These are phyloP conservation scores for Gigaspora rosea DNA, from an alignment of 192 early-diverging fungal genomes.

Conservation along the genomic window DNA sequence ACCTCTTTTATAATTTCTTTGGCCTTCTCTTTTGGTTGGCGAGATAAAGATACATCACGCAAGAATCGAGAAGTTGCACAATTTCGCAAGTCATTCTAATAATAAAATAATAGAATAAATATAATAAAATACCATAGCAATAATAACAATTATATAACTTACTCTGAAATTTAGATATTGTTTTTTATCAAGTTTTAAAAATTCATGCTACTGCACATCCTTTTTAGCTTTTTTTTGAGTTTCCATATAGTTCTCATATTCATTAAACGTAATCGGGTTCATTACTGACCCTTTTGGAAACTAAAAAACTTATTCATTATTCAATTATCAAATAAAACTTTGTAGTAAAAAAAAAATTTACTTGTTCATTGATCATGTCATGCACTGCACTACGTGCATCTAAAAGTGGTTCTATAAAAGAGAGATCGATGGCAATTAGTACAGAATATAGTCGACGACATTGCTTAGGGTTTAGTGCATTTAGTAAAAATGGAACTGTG, in stretches of 20 bases:
- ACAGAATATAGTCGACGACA: too few relatives aligned
- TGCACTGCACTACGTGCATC: too few relatives aligned
- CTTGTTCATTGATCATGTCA: too few relatives aligned
- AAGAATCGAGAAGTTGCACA: neutral
- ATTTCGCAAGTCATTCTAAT: neutral
- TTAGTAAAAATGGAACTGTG: too few relatives aligned
- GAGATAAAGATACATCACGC: too few relatives aligned
- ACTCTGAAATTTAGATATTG: constrained; percentile 9
- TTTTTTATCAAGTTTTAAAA: constrained; percentile 2
- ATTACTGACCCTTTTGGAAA: neutral
- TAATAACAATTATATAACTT: neutral
- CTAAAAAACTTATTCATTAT: too few relatives aligned
- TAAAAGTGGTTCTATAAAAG: too few relatives aligned
- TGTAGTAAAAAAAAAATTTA: too few relatives aligned
- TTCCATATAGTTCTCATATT: neutral
- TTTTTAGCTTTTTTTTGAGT: neutral
- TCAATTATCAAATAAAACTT: too few relatives aligned
- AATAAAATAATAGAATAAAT: neutral
- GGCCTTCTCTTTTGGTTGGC: neutral
- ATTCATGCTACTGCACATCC: neutral
- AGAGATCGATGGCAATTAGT: too few relatives aligned
- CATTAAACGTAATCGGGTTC: neutral
- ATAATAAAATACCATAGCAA: neutral
- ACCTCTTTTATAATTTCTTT: constrained; percentile 2
- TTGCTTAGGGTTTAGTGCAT: too few relatives aligned